These are phyloP conservation scores for Boletus austroedulis DNA, from an alignment of 1,284 basidiomycete species.

Conservation along the genomic window DNA sequence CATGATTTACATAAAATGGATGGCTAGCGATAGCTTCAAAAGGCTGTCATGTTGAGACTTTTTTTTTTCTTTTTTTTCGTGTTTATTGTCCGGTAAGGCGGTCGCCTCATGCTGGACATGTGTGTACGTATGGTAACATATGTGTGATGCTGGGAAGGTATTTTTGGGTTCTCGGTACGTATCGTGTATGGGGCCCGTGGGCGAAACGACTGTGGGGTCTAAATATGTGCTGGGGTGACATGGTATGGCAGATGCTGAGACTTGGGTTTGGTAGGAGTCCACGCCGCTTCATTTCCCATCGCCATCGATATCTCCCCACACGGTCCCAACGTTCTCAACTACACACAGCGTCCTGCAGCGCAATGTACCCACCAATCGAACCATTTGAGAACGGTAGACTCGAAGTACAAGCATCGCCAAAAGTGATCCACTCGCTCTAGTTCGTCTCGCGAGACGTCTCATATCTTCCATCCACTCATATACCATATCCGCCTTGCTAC, in stretches of 20 bases:
- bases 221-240: too few relatives aligned
- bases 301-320: constrained; percentile 22
- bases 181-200: too few relatives aligned
- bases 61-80: too few relatives aligned
- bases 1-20: constrained; percentile 1
- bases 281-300: constrained; percentile 12
- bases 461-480: constrained; percentile 2
- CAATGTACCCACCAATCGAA: constrained; percentile 59
- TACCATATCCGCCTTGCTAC: constrained; percentile 1
- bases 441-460: constrained; percentile 41
- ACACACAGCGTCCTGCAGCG: constrained; percentile 2
- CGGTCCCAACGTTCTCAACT: constrained; percentile 3
- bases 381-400: constrained; percentile 67
- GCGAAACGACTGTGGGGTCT: too few relatives aligned
- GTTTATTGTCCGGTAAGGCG: too few relatives aligned
- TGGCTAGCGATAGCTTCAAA: not conserved
- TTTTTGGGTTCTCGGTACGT: too few relatives aligned
- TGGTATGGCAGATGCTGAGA: too few relatives aligned
- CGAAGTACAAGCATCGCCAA: constrained; percentile 54
- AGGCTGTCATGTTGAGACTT: not conserved
- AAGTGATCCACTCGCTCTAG: constrained; percentile 74
- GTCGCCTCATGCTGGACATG: too few relatives aligned
- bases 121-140: too few relatives aligned
- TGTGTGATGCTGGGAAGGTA: too few relatives aligned
- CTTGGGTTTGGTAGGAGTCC: constrained; percentile 10